Evolutionary conservation across 208 protist species (phyloP).

Genomic region (Herpetomonas tarakana): DNA sequence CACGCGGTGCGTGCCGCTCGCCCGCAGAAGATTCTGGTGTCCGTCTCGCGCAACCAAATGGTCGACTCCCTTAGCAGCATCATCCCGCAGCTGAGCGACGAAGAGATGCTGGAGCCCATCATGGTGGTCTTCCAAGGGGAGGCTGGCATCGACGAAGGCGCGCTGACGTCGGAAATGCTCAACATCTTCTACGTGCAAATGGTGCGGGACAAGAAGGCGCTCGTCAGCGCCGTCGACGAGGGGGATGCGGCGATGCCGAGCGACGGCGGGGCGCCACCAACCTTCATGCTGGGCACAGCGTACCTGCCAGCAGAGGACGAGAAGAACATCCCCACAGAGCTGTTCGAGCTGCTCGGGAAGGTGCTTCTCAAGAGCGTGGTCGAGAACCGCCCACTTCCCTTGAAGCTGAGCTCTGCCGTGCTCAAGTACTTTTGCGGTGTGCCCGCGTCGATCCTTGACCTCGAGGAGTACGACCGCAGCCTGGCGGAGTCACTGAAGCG

Average conservation of each 20-base stretch:
- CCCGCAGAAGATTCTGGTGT: constrained; percentile 43
- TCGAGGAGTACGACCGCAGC: constrained; percentile 58
- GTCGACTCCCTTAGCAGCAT: constrained; percentile 58
- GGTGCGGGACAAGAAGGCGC: constrained; percentile 32
- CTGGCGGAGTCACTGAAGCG: constrained; percentile 50
- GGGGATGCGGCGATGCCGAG: neutral
- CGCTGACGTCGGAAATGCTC: constrained; percentile 69
- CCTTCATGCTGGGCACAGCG: constrained; percentile 5
- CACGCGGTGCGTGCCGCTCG: constrained; percentile 40
- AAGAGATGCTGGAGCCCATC: constrained; percentile 41
- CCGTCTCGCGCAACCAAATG: constrained; percentile 59
- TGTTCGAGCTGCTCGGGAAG: constrained; percentile 57
- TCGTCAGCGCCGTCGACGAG: constrained; percentile 35
- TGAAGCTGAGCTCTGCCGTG: constrained; percentile 56
- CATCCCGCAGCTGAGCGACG: constrained; percentile 33
- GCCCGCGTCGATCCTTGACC: constrained; percentile 38
- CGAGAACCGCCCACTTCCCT: constrained; percentile 47
- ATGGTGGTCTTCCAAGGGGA: constrained; percentile 79
- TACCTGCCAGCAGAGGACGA: constrained; percentile 44
- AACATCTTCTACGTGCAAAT: constrained; percentile 69
- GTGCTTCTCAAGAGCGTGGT: constrained; percentile 65
- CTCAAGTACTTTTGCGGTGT: constrained; percentile 57
- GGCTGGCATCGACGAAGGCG: constrained; percentile 65
- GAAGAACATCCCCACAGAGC: constrained; percentile 19
- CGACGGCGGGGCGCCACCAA: neutral